Base-by-base conservation (phyloP, 2,329 filamentous ascomycete species). In the Thermomyces lanuginosus region DNA sequence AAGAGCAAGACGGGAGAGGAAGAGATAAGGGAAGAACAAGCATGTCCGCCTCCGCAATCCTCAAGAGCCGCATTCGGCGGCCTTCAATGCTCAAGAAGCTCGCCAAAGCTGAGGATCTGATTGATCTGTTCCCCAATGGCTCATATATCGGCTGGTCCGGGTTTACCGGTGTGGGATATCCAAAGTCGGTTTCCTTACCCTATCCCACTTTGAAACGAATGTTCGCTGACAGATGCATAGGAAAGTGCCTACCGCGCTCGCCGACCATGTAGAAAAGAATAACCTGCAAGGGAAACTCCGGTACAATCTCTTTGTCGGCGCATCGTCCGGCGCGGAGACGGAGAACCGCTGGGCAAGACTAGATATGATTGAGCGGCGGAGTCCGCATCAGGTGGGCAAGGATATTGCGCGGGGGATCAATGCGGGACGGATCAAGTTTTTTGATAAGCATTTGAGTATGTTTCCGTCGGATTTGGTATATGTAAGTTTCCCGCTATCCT, bases 371-470 rank as follows among this genome's bases (percentile, higher is more conserved):
- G 76, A 86, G 58, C 66, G 81, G 31, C 69, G 82, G 30, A 69
- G 71, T 40, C 82, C 82, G 30, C 82, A 92, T 57, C 82, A 92
- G 50, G 82, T 92, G 34, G 82, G 82, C 47, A 92, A 91, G 61
- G 68, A 78, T 32, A 92, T 92, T 38, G 71, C 82, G 34, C 86
- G 81, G 61, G 82, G 82, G 6, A 91, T 92, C 58, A 92, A 92
- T 53, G 72, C 76, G 41, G 82, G 82, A 22, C 66, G 76, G 39
- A 92, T 92, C 57, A 73, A 86, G 36, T 92, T 92, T 56, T 92
- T 91, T 49, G 82, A 92, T 53, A 92, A 92, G 61, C 82, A 92
- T 59, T 53, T 92, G 47, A 83, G 76, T 55, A 91, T 91, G 82
- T 92, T 92, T 51, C 82, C 82, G 3, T 67, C 75, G 20, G 82